phyloP scores from a whole-genome alignment of 1,284 basidiomycete species.

The Pyrrhoderma lamaoense region DNA sequence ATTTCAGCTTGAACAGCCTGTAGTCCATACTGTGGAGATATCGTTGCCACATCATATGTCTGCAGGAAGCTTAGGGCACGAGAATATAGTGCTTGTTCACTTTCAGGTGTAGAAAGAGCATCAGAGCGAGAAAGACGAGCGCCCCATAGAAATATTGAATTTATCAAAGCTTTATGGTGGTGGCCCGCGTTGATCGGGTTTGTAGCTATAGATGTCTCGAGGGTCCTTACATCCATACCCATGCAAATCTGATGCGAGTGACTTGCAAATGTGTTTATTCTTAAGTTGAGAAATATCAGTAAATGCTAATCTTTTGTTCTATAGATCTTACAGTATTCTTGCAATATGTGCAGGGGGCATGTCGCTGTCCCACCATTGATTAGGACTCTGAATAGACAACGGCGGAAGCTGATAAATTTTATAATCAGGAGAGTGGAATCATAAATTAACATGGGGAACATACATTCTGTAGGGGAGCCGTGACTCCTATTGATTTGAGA shows the following conservation, averaged over 20 bases:
- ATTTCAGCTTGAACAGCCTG: slow-evolving; percentile 17
- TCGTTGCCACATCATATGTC: slow-evolving; percentile 2
- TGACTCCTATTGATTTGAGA: too few relatives aligned
- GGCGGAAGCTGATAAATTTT: not conserved
- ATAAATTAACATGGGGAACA: too few relatives aligned
- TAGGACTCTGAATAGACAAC: slow-evolving; percentile 1
- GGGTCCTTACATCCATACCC: not conserved
- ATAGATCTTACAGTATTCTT: slow-evolving; percentile 4
- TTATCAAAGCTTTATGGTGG: slow-evolving; percentile 13
- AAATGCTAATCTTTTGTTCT: not conserved
- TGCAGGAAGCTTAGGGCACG: slow-evolving; percentile 3
- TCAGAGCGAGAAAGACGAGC: slow-evolving; percentile 7
- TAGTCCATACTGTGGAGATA: slow-evolving; percentile 2
- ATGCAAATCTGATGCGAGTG: slow-evolving; percentile 9
- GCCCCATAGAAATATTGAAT: slow-evolving; percentile 16
- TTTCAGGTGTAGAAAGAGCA: not conserved
- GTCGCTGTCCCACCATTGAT: slow-evolving; percentile 10
- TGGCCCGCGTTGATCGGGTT: not conserved
- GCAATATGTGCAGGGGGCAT: slow-evolving; percentile 7
- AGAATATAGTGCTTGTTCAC: slow-evolving; percentile 4
- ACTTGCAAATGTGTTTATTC: slow-evolving; percentile 7
- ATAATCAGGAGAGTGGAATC: not conserved
- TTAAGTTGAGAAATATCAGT: not conserved
- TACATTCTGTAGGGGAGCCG: too few relatives aligned
- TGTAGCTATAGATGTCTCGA: not conserved